Evolutionary conservation across 2,329 filamentous ascomycete genomes (phyloP).

Genomic region (Hypoxylon sp.): DNA sequence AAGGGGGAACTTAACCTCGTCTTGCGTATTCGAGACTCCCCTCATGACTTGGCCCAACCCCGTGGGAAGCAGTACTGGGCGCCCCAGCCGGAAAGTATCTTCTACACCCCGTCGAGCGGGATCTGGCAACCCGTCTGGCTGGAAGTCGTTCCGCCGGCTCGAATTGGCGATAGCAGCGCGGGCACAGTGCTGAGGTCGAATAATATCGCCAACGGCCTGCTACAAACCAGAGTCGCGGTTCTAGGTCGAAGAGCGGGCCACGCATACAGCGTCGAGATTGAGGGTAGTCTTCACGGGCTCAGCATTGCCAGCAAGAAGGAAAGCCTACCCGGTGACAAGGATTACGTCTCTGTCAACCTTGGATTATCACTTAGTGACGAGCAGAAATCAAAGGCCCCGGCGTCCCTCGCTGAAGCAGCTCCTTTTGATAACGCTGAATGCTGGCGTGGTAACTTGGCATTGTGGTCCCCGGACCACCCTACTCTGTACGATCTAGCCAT

Average conservation of each 20-base stretch:
- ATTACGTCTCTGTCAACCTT: conserved; percentile 63
- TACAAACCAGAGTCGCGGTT: conserved; percentile 67
- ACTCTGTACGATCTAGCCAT: conserved; percentile 70
- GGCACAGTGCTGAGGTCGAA: conserved; percentile 71
- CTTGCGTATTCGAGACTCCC: conserved; percentile 73
- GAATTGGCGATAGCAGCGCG: conserved; percentile 68
- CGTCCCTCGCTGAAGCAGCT: conserved; percentile 53
- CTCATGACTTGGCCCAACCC: conserved; percentile 74
- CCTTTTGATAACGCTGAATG: conserved; percentile 58
- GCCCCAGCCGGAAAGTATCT: conserved; percentile 72
- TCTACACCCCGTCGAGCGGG: conserved; percentile 70
- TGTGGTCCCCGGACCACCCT: conserved; percentile 73
- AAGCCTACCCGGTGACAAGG: conserved; percentile 64
- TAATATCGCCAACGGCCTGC: conserved; percentile 65
- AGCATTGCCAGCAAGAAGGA: conserved; percentile 62
- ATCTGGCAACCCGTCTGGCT: conserved; percentile 72
- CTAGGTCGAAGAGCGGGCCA: conserved; percentile 64
- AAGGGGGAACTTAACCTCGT: conserved; percentile 61
- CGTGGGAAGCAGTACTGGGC: conserved; percentile 78
- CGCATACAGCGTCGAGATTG: conserved; percentile 66
- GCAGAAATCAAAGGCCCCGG: conserved; percentile 58
- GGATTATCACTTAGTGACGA: conserved; percentile 63
- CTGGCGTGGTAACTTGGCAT: conserved; percentile 70
- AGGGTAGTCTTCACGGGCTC: conserved; percentile 66
- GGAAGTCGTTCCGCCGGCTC: conserved; percentile 67